Base-by-base conservation (phyloP, 2,329 filamentous ascomycete genomes). In the Clarireedia sp. region DNA sequence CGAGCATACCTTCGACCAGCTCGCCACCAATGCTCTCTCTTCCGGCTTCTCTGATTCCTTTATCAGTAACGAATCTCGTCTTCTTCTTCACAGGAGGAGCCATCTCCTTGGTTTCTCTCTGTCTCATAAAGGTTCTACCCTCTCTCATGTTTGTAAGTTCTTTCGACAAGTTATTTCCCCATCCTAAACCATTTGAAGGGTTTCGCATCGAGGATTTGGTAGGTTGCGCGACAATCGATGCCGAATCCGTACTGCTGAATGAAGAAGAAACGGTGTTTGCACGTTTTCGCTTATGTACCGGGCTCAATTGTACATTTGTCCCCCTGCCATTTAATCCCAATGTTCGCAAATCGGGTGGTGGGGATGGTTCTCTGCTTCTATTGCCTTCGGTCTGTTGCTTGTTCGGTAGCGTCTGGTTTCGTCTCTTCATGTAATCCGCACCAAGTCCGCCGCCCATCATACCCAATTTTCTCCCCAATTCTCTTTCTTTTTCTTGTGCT, bases 31-130 rank as follows among this genome's bases (percentile, higher is more conserved):
- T 67, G 65, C 86, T 90, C 66, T 90, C 87, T 57, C 86, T 76
- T 1, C 87, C 87, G 3, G 87, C 87, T 70, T 89, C 86, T 54
- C 83, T 80, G 59, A 91, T 90, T 0, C 87, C 87, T 68, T 85
- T 88, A 43, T 83, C 82, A 24, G 87, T 89, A 41, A 90, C 79
- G 66, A 91, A 90, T n/a, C 87, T 77, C 51, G 87, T 90, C 76
- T 89, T 89, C 72, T 89, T 86, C 62, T 80, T 76, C 33, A 82
- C 77, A 7, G 40, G 29, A 33, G 29, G 29, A 33, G 29, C 29
- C 29, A 33, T 33, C 29, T 33, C 29, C 29, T 33, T 33, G 29
- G 10, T 33, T 33, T 33, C 29, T 33, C 29, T 33, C 29, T 33
- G 29, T 0, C 59, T 61, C 21, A 63, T 58, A 8, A 81, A 64